Evolutionary conservation across 108 stramenopile species (phyloP).

Genomic region (Cyclotella choctawhatcheeana): DNA sequence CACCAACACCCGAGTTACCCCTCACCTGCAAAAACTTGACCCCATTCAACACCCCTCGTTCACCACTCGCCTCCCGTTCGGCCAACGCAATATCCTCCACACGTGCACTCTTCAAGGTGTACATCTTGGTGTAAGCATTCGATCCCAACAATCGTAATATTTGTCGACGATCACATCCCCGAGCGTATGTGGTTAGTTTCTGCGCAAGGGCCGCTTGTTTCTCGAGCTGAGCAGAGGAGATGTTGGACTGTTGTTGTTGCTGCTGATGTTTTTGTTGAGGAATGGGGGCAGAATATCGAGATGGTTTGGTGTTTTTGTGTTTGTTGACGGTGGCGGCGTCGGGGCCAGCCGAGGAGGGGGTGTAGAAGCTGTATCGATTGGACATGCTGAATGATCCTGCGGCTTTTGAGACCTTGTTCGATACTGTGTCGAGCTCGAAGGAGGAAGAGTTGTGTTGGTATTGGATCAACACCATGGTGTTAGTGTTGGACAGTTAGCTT

Average conservation of each 20-base stretch:
- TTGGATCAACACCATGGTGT: too few species aligned
- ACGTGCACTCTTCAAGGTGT: constrained; percentile 20
- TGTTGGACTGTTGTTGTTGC: background rate
- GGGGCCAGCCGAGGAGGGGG: background rate
- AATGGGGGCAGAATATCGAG: background rate
- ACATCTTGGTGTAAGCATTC: constrained; percentile 29
- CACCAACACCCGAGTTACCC: constrained; percentile 4
- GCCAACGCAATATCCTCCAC: constrained; percentile 59
- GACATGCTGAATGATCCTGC: too few species aligned
- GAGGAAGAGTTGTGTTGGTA: too few species aligned
- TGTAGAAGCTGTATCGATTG: constrained; percentile 9
- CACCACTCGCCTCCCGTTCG: constrained; percentile 60
- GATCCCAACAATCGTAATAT: constrained; percentile 20
- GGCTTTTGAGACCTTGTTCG: too few species aligned
- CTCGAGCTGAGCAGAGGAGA: background rate
- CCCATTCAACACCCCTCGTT: constrained; percentile 63
- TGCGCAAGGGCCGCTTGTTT: constrained; percentile 10
- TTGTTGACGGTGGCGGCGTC: constrained; percentile 1
- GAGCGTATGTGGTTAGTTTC: constrained; percentile 31
- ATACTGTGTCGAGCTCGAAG: too few species aligned
- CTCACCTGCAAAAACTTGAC: constrained; percentile 47
- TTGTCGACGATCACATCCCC: constrained; percentile 44
- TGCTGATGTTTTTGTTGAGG: background rate
- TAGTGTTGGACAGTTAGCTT: too few species aligned
- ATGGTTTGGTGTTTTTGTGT: too few species aligned